These are phyloP conservation scores for Fraxinus ornus DNA, from an alignment of 305 asterid genomes.

Conservation along the genomic window DNA sequence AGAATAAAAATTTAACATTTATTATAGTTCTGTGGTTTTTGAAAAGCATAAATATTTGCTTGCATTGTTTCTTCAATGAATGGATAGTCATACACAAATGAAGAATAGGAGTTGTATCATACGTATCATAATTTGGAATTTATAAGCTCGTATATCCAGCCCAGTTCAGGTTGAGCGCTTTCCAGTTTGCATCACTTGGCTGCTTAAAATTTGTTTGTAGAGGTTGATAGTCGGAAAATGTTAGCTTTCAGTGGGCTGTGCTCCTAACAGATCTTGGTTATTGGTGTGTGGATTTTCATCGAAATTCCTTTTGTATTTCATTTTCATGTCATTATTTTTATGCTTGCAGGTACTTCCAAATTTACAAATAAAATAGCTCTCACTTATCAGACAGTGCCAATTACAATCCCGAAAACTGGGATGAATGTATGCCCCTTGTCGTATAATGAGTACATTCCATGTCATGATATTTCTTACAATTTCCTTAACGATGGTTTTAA, in stretches of 20 bases:
- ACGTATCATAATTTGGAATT: background rate
- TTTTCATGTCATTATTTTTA: conserved; percentile 4
- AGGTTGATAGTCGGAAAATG: background rate
- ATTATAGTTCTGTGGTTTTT: background rate
- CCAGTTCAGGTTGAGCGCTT: background rate
- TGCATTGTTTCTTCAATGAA: background rate
- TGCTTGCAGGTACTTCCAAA: conserved; percentile 37
- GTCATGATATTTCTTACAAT: conserved; percentile 71
- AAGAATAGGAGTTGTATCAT: background rate
- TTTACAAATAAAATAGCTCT: conserved; percentile 65
- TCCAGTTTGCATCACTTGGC: background rate
- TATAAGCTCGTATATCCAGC: background rate
- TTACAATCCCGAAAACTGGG: conserved; percentile 64
- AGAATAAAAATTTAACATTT: background rate
- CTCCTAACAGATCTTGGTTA: conserved; percentile 7
- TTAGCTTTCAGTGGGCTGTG: background rate
- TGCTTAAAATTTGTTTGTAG: background rate
- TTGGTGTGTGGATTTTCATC: background rate
- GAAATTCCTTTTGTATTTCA: conserved; percentile 16
- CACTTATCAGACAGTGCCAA: conserved; percentile 55
- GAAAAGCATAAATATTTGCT: background rate
- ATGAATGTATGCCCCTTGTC: conserved; percentile 69
- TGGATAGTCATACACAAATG: background rate
- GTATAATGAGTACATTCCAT: conserved; percentile 81
- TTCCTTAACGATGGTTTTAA: too few relatives aligned